Conservation (phyloP, 73 alveolate species). For the Diophrys appendiculata region DNA sequence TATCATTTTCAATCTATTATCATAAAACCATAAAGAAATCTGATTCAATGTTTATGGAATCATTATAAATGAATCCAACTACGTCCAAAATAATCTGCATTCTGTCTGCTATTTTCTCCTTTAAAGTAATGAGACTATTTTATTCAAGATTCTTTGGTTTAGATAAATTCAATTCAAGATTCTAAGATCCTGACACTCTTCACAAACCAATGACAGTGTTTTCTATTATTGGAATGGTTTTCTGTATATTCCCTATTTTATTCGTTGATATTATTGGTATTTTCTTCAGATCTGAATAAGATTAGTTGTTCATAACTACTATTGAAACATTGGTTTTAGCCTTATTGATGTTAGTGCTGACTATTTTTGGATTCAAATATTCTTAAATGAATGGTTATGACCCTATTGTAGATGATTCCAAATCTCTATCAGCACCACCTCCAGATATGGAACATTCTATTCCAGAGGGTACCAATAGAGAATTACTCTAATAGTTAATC, state of each 20-base stretch:
- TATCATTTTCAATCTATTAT: conserved; percentile 4
- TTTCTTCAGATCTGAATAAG: neutral
- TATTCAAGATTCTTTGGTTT: conserved; percentile 19
- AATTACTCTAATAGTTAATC: too few relatives aligned
- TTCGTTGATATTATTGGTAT: conserved; percentile 9
- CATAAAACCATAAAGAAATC: neutral
- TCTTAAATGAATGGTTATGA: too few relatives aligned
- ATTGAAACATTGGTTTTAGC: too few relatives aligned
- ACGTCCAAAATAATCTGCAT: neutral
- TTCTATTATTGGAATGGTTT: neutral
- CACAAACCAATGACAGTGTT: neutral
- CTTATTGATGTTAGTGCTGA: too few relatives aligned
- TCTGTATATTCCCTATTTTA: neutral
- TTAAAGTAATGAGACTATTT: conserved; percentile 12
- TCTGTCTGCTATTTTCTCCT: neutral
- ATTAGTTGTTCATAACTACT: too few relatives aligned
- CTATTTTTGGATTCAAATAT: too few relatives aligned
- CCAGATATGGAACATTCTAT: too few relatives aligned
- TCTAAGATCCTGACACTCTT: neutral
- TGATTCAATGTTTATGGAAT: neutral
- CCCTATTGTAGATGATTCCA: too few relatives aligned
- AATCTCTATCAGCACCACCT: too few relatives aligned
- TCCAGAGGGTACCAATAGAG: too few relatives aligned
- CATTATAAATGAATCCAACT: neutral
- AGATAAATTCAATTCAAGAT: conserved; percentile 4